Evolutionary conservation across 805 yeast genomes (phyloP).

Genomic region (Ogataea saltuana): DNA sequence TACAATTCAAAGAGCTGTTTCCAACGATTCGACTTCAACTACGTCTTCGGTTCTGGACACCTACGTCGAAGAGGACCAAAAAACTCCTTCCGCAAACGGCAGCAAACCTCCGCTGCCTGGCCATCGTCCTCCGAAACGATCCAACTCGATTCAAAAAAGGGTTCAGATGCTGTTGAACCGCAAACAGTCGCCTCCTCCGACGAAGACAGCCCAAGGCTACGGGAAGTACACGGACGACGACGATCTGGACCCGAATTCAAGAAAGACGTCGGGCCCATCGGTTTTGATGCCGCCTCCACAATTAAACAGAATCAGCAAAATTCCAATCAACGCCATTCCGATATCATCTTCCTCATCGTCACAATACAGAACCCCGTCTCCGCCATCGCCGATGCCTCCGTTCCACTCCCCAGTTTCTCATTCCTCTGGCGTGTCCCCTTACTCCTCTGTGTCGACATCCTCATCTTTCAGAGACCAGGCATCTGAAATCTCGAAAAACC

Average conservation of each 20-base stretch:
- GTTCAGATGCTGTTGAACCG: constrained; percentile 51
- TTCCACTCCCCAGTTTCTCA: constrained; percentile 19
- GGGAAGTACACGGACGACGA: constrained; percentile 64
- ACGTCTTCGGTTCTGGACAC: constrained; percentile 17
- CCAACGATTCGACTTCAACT: constrained; percentile 12
- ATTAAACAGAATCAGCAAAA: constrained; percentile 21
- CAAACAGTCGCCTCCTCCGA: constrained; percentile 45
- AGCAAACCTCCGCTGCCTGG: constrained; percentile 23
- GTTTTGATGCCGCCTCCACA: constrained; percentile 23
- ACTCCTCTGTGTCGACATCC: constrained; percentile 13
- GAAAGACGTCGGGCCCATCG: not conserved
- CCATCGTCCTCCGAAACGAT: constrained; percentile 31
- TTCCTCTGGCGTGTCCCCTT: constrained; percentile 12
- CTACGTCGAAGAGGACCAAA: constrained; percentile 16
- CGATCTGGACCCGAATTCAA: not conserved
- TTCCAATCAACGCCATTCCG: constrained; percentile 20
- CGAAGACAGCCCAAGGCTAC: constrained; percentile 76
- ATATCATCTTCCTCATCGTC: constrained; percentile 16
- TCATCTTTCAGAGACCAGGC: constrained; percentile 12
- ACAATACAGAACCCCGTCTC: constrained; percentile 17
- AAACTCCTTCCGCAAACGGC: not conserved
- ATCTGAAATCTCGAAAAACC: constrained; percentile 7
- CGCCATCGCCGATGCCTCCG: constrained; percentile 28
- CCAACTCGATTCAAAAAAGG: constrained; percentile 52
- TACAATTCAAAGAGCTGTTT: constrained; percentile 12